Conservation (phyloP, 352 stramenopile species). For the Phytopythium cucurbitacearum region DNA sequence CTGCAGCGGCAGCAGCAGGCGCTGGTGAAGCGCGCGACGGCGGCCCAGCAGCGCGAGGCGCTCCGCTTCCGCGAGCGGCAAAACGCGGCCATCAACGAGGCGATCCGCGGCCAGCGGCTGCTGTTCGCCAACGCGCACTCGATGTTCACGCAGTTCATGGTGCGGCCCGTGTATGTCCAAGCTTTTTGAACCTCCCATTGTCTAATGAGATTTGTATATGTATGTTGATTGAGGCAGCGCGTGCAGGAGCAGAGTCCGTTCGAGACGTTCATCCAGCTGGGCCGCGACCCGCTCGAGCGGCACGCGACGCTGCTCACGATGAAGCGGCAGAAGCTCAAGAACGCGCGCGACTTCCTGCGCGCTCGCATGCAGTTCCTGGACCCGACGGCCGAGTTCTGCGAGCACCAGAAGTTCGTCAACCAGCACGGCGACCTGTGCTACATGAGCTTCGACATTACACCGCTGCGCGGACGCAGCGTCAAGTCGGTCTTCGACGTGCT, state of each 20-base stretch:
- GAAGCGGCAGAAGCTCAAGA: conserved; percentile 32
- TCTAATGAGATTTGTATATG: too few relatives aligned
- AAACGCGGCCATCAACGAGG: conserved; percentile 22
- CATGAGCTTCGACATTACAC: conserved; percentile 48
- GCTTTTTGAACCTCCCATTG: neutral
- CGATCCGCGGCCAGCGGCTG: conserved; percentile 30
- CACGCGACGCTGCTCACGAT: conserved; percentile 26
- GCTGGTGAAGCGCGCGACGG: neutral
- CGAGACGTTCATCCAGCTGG: conserved; percentile 35
- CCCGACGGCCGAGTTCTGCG: conserved; percentile 23
- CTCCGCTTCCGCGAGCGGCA: conserved; percentile 13
- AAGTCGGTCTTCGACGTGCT: conserved; percentile 37
- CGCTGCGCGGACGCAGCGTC: conserved; percentile 24
- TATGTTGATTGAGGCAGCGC: conserved; percentile 5
- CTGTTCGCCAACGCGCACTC: conserved; percentile 32
- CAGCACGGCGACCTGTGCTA: conserved; percentile 31
- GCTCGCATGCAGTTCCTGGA: conserved; percentile 28
- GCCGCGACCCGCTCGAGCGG: conserved; percentile 20
- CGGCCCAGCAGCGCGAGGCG: conserved; percentile 3
- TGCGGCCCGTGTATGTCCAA: neutral
- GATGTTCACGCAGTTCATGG: conserved; percentile 40
- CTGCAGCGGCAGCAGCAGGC: conserved; percentile 15
- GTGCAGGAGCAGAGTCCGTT: conserved; percentile 30
- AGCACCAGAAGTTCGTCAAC: conserved; percentile 42
- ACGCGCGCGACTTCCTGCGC: conserved; percentile 28